A percentile compares a stretch with the other conserved stretches of the same genome.
Conservation (phyloP, 2,329 filamentous ascomycete species). For the Cordyceps cateniannulata region DNA sequence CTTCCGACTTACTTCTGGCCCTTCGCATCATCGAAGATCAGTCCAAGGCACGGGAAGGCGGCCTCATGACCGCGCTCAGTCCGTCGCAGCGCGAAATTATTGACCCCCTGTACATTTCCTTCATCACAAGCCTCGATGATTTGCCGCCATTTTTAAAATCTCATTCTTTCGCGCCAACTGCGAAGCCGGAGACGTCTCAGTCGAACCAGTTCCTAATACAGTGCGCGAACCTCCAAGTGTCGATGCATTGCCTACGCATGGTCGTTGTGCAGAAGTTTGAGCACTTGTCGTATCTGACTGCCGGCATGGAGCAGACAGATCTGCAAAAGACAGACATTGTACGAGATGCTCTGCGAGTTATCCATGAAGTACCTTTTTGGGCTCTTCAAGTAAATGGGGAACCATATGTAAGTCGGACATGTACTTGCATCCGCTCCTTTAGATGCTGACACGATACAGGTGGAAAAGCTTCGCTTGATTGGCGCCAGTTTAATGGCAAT, state of each 20-base stretch:
- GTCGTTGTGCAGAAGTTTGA: constrained; percentile 32
- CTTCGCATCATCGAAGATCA: constrained; percentile 26
- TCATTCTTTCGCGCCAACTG: constrained; percentile 18
- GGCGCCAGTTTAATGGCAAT: constrained; percentile 32
- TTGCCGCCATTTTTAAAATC: constrained; percentile 31
- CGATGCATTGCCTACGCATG: constrained; percentile 35
- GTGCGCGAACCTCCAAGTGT: constrained; percentile 34
- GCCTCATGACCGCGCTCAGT: constrained; percentile 12
- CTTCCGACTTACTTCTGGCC: constrained; percentile 32
- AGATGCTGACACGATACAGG: constrained; percentile 18
- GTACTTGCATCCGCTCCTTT: not conserved
- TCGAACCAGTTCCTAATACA: constrained; percentile 31
- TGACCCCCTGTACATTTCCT: constrained; percentile 30
- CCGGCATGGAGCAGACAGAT: constrained; percentile 26
- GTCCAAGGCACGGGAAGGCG: not conserved
- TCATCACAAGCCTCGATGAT: constrained; percentile 34
- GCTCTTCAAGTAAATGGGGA: constrained; percentile 34
- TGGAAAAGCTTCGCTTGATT: constrained; percentile 34
- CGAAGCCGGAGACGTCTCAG: constrained; percentile 17
- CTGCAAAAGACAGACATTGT: constrained; percentile 36
- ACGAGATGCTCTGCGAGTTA: constrained; percentile 33
- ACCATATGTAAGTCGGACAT: constrained; percentile 26
- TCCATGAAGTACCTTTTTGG: constrained; percentile 36
- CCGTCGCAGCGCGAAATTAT: constrained; percentile 25
- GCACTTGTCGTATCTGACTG: constrained; percentile 25